A percentile compares a stretch with the other conserved stretches of the same genome.
phyloP scores from a whole-genome alignment of 345 rosid species.

The Triadica sebifera region DNA sequence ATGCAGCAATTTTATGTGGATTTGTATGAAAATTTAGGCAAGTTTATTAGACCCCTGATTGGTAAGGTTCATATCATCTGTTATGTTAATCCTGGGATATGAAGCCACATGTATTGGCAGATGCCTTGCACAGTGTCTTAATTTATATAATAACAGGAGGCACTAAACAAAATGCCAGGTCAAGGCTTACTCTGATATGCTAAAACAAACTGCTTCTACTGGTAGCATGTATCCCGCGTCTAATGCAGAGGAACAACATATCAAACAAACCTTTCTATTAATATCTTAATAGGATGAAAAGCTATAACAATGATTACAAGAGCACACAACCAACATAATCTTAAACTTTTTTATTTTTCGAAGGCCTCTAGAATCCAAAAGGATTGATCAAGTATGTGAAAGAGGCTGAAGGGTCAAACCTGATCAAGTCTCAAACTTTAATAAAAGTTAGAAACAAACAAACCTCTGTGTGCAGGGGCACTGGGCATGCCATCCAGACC shows the following conservation, averaged over 20 bases:
- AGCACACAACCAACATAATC: not conserved
- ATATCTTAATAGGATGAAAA: not conserved
- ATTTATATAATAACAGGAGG: not conserved
- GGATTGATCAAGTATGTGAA: not conserved
- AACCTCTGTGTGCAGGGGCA: not conserved
- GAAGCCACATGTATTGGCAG: not conserved
- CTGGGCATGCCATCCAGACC: not conserved
- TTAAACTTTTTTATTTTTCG: not conserved
- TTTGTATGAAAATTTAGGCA: not conserved
- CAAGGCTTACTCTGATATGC: not conserved
- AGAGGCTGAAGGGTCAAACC: not conserved
- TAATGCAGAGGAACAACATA: not conserved
- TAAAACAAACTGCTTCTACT: not conserved
- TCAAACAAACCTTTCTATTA: not conserved
- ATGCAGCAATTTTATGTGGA: not conserved
- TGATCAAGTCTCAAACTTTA: not conserved
- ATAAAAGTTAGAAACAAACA: not conserved
- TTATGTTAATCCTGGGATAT: not conserved
- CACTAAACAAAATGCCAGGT: slow-evolving; percentile 1
- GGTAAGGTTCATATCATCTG: not conserved
- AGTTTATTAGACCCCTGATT: not conserved
- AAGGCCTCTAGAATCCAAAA: not conserved
- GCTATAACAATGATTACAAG: not conserved
- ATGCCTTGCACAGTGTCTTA: not conserved
- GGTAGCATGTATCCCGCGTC: not conserved